Conservation (phyloP, 2,329 filamentous ascomycete species). For the Venturia effusa region DNA sequence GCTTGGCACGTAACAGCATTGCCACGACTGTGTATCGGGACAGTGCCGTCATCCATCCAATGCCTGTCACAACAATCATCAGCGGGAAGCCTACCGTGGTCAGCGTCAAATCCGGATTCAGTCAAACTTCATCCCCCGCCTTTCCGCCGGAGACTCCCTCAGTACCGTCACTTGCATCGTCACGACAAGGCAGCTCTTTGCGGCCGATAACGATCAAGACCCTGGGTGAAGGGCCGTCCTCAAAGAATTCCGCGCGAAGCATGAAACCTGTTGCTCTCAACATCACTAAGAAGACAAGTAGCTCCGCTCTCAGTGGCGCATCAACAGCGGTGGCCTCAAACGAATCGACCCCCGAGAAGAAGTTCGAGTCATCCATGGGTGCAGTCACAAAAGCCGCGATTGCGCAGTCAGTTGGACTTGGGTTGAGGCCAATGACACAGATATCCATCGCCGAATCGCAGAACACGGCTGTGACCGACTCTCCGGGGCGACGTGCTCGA, state of each 20-base stretch:
- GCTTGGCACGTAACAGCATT: constrained; percentile 47
- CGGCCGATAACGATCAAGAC: constrained; percentile 29
- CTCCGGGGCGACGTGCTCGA: constrained; percentile 10
- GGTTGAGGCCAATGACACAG: neutral
- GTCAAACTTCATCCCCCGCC: constrained; percentile 37
- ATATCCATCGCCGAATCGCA: neutral
- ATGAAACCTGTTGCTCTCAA: constrained; percentile 12
- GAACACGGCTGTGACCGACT: neutral
- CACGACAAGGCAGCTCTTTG: constrained; percentile 20
- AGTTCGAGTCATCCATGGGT: neutral
- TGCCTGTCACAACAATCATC: constrained; percentile 76
- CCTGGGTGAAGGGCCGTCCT: constrained; percentile 17
- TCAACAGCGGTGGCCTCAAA: neutral
- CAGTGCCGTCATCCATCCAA: constrained; percentile 69
- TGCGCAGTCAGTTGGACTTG: neutral
- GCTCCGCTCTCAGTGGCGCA: neutral
- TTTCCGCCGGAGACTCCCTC: constrained; percentile 47
- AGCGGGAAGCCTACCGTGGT: constrained; percentile 86
- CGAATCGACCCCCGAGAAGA: neutral
- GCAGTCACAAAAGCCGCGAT: neutral
- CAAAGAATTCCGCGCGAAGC: neutral
- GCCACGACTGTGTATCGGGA: constrained; percentile 91
- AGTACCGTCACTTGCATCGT: constrained; percentile 60
- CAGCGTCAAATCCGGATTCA: constrained; percentile 63
- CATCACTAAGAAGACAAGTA: constrained; percentile 9